Evolutionary conservation across 2,329 filamentous ascomycete species (phyloP).

Genomic region (Elsinoe necatrix): DNA sequence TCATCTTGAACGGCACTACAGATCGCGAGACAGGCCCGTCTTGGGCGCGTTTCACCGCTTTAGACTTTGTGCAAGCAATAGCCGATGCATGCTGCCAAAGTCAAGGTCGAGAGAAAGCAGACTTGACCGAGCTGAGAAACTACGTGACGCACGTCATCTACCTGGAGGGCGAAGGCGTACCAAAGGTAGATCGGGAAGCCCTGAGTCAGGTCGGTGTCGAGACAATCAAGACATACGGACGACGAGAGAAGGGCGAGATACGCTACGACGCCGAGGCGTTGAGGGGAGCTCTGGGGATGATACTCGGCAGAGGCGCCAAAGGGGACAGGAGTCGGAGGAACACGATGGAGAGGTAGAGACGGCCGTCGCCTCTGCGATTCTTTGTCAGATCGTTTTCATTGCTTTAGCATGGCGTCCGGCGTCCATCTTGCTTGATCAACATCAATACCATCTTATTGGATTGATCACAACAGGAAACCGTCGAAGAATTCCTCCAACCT

Average conservation of each 20-base stretch:
- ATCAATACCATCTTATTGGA: not conserved
- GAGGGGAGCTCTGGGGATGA: conserved; percentile 64
- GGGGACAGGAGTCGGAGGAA: conserved; percentile 49
- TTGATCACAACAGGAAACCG: conserved; percentile 19
- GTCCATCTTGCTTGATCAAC: no score
- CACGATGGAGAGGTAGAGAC: conserved; percentile 37
- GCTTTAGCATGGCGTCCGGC: not conserved
- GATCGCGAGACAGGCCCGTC: conserved; percentile 81
- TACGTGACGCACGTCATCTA: conserved; percentile 84
- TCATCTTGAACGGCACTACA: conserved; percentile 74
- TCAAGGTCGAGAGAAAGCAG: conserved; percentile 34
- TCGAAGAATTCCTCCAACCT: conserved; percentile 26
- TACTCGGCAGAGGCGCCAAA: conserved; percentile 59
- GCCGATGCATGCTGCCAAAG: conserved; percentile 65
- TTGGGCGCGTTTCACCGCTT: conserved; percentile 55
- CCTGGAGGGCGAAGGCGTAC: conserved; percentile 61
- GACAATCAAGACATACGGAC: conserved; percentile 67
- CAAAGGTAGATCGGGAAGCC: conserved; percentile 58
- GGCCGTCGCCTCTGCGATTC: not conserved
- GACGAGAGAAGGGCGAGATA: conserved; percentile 43
- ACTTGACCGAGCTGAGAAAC: conserved; percentile 44
- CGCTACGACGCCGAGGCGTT: conserved; percentile 70
- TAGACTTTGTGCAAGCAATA: conserved; percentile 77
- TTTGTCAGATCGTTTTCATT: no score
- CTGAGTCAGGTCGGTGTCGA: conserved; percentile 64